Evolutionary conservation across 306 rosid species (phyloP).

Genomic region (Quercus gilva): DNA sequence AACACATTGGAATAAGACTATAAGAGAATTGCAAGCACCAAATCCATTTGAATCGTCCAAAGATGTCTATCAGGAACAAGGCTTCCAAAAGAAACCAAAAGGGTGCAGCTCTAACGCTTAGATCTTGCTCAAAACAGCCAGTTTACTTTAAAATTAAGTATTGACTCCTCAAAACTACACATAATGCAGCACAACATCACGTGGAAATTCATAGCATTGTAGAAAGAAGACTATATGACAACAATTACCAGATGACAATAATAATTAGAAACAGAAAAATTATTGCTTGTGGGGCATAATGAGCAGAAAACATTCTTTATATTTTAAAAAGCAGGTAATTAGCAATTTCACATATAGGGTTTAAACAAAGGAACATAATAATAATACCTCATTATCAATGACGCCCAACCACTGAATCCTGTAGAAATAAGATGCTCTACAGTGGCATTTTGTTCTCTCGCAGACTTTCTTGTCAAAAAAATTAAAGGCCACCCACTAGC

Average conservation of each 20-base stretch:
- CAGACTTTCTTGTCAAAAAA: conserved; percentile 58
- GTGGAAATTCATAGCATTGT: background rate
- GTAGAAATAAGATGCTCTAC: conserved; percentile 47
- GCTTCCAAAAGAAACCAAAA: too few species aligned
- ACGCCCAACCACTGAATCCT: conserved; percentile 60
- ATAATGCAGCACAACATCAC: background rate
- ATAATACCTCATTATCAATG: conserved; percentile 74
- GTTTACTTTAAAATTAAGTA: background rate
- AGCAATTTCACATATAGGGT: background rate
- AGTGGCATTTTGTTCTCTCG: conserved; percentile 40
- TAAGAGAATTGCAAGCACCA: too few species aligned
- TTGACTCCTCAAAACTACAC: background rate
- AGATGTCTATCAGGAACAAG: too few species aligned
- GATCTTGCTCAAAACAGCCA: too few species aligned
- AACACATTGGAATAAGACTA: too few species aligned
- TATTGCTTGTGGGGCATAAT: background rate
- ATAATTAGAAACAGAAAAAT: background rate
- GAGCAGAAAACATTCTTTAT: background rate
- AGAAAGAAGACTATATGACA: background rate
- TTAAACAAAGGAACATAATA: conserved; percentile 8
- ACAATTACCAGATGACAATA: background rate
- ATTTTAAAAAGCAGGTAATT: conserved; percentile 4
- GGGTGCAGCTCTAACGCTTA: too few species aligned
- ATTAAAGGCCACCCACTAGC: conserved; percentile 70
- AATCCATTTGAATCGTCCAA: too few species aligned